A percentile compares a stretch with the other conserved stretches of the same genome.
phyloP scores from a whole-genome alignment of 352 stramenopile genomes.

The Globisporangium paroecandrum region DNA sequence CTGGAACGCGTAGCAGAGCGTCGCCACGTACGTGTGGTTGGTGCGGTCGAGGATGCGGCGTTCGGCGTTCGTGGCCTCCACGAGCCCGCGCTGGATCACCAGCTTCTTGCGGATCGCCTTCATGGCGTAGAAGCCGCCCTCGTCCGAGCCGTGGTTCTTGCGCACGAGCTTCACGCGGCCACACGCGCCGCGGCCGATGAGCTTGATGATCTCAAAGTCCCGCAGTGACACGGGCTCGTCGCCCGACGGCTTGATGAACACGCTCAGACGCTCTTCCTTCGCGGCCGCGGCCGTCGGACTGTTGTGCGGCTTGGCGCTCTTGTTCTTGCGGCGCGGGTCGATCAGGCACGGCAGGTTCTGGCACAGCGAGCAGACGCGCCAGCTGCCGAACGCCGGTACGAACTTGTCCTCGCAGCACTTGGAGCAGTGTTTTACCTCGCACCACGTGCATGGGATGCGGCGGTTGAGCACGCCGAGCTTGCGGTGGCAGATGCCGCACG shows the following conservation, averaged over 20 bases:
- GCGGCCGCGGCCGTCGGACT: conserved; percentile 37
- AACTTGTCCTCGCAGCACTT: conserved; percentile 85
- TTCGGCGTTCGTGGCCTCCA: conserved; percentile 91
- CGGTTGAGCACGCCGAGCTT: conserved; percentile 79
- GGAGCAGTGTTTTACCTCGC: conserved; percentile 84
- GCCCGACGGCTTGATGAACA: conserved; percentile 70
- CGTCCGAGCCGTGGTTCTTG: conserved; percentile 83
- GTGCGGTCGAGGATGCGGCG: conserved; percentile 88
- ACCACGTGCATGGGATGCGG: conserved; percentile 78
- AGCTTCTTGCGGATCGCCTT: conserved; percentile 88
- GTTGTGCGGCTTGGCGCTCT: conserved; percentile 58
- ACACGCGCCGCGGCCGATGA: conserved; percentile 93
- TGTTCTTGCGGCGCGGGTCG: conserved; percentile 72
- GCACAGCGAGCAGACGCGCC: conserved; percentile 77
- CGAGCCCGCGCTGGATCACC: conserved; percentile 79
- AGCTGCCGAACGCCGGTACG: conserved; percentile 68
- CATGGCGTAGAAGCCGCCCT: conserved; percentile 83
- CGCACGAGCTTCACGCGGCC: conserved; percentile 81
- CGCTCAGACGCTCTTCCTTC: conserved; percentile 52
- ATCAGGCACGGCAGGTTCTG: conserved; percentile 79
- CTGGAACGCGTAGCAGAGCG: conserved; percentile 90
- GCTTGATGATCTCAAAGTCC: conserved; percentile 97
- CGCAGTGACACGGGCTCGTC: conserved; percentile 68
- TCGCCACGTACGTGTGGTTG: conserved; percentile 97
- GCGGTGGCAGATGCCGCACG: conserved; percentile 79